Evolutionary conservation across 2,329 filamentous ascomycete genomes (phyloP).

Genomic region (Orbilia quercus): DNA sequence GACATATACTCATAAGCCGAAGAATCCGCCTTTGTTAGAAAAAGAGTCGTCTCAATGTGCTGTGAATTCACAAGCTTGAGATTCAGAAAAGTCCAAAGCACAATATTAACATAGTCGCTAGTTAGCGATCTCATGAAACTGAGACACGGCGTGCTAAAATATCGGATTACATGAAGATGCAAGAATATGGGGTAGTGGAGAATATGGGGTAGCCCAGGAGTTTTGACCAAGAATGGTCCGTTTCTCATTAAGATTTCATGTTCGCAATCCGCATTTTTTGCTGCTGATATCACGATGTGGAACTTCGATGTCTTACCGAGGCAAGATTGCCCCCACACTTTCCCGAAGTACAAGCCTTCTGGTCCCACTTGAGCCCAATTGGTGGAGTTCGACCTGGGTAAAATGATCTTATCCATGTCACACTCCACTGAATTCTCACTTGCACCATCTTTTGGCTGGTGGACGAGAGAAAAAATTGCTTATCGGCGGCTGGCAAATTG

Average conservation of each 20-base stretch:
- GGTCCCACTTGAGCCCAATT: constrained; percentile 22
- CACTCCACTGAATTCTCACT: background rate
- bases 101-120: background rate
- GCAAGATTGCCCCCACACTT: constrained; percentile 25
- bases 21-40: no score
- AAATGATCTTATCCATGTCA: constrained; percentile 21
- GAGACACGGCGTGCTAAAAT: no score
- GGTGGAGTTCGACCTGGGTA: constrained; percentile 26
- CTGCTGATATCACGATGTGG: constrained; percentile 37
- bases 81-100: no score
- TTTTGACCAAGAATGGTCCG: no score
- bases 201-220: no score
- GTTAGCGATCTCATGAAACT: no score
- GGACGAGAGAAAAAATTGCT: no score
- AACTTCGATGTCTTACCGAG: constrained; percentile 42
- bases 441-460: constrained; percentile 24
- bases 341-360: constrained; percentile 23
- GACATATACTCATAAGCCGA: no score
- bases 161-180: no score
- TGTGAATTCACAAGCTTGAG: background rate
- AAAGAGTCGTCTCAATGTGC: no score
- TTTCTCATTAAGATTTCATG: background rate
- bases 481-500: constrained; percentile 17
- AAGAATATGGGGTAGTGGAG: no score
- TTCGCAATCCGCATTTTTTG: constrained; percentile 6